These are phyloP conservation scores for Biscutella laevigata DNA, from an alignment of 441 rosid species.

Conservation along the genomic window DNA sequence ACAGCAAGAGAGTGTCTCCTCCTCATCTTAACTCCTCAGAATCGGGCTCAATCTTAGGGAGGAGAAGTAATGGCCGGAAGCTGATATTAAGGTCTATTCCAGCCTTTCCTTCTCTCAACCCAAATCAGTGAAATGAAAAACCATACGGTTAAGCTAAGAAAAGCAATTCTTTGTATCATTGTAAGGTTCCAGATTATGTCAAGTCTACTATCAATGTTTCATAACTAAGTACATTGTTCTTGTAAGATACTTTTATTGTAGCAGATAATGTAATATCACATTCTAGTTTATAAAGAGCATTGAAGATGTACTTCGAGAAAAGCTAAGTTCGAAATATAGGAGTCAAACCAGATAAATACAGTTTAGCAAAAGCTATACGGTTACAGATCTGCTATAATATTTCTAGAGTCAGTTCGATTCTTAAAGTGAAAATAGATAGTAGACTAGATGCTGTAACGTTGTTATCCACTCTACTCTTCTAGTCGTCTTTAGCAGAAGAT, in stretches of 20 bases:
- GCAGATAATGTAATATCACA: slow-evolving; percentile 15
- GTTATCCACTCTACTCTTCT: slow-evolving; percentile 19
- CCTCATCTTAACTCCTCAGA: slow-evolving; percentile 38
- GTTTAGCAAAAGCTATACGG: slow-evolving; percentile 18
- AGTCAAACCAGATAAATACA: slow-evolving; percentile 24
- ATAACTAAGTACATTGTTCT: slow-evolving; percentile 8
- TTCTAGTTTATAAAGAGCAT: slow-evolving; percentile 17
- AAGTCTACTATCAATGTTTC: slow-evolving; percentile 18
- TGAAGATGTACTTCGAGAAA: background rate
- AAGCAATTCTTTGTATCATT: slow-evolving; percentile 9
- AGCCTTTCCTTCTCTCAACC: slow-evolving; percentile 67
- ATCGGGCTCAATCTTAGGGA: slow-evolving; percentile 54
- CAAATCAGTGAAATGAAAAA: slow-evolving; percentile 21
- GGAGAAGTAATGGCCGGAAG: slow-evolving; percentile 60
- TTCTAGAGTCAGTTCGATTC: slow-evolving; percentile 20
- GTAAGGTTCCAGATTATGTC: slow-evolving; percentile 40
- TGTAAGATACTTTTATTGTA: slow-evolving; percentile 17
- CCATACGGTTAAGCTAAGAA: background rate
- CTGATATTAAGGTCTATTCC: slow-evolving; percentile 91
- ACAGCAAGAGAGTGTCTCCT: slow-evolving; percentile 93
- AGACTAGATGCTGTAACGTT: slow-evolving; percentile 19
- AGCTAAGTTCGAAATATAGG: background rate
- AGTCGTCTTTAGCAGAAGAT: slow-evolving; percentile 21
- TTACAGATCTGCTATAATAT: slow-evolving; percentile 11
- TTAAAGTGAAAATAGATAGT: slow-evolving; percentile 16